These are phyloP conservation scores for Amaranthus cruentus DNA, from an alignment of 148 eudicot genomes.

Conservation along the genomic window DNA sequence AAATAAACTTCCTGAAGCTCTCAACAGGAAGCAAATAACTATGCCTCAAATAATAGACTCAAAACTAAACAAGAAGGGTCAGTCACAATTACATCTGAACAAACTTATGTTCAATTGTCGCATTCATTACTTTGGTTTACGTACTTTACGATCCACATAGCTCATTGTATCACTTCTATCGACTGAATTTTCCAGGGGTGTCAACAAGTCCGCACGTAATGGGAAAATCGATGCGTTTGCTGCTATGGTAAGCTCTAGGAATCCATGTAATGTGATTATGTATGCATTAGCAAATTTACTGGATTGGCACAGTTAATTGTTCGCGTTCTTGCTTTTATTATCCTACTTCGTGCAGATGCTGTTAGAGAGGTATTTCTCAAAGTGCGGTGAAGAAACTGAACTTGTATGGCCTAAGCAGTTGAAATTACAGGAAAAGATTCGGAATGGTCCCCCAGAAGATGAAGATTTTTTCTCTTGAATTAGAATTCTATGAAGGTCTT, in stretches of 20 bases:
- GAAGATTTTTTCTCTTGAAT: slow-evolving; percentile 22
- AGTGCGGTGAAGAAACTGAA: slow-evolving; percentile 50
- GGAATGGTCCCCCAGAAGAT: slow-evolving; percentile 48
- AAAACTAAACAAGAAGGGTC: neutral
- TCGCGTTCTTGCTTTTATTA: neutral
- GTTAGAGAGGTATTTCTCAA: slow-evolving; percentile 72
- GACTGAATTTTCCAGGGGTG: slow-evolving; percentile 34
- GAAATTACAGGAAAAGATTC: slow-evolving; percentile 69
- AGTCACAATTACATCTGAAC: neutral
- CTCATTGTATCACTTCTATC: slow-evolving; percentile 4
- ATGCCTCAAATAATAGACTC: too few species aligned
- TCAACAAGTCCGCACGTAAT: slow-evolving; percentile 40
- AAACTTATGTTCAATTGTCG: neutral
- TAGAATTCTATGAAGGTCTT: neutral
- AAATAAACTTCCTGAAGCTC: too few species aligned
- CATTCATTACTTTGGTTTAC: neutral
- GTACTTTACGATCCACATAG: neutral
- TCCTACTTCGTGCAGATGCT: slow-evolving; percentile 53
- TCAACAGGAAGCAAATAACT: too few species aligned
- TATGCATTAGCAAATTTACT: neutral
- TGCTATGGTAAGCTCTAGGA: slow-evolving; percentile 30
- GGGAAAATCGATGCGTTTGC: slow-evolving; percentile 43
- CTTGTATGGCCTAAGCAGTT: slow-evolving; percentile 74
- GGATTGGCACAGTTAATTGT: neutral
- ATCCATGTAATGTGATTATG: neutral